Base-by-base conservation (phyloP, 495 filamentous ascomycete genomes). In the Rusavskia elegans region DNA sequence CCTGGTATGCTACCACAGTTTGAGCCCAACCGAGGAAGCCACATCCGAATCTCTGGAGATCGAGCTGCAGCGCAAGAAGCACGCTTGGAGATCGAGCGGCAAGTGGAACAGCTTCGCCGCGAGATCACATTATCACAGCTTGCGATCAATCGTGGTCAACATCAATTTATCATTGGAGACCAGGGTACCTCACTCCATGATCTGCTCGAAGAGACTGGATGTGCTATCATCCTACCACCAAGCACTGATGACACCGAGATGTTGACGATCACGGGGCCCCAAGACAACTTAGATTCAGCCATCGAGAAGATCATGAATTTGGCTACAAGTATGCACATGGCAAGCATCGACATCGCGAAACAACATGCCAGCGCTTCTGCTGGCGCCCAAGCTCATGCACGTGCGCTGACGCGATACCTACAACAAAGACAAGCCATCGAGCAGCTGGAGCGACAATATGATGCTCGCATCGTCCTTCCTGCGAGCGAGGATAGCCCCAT, bases 131-230 rank as follows among this genome's bases (percentile, higher is more conserved):
- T 87, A 10, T 77, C 88, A 37, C 78, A 89, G 63, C 62, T 89
- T 40, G 72, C 78, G 0, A 80, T 98, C 58, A 79, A 85, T 55
- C 81, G 78, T 50, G 84, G 82, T 19, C 80, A 83, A 39, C 90
- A 95, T 64, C 88, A 88, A 62, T 95, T 95, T 68, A 86, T 99
- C 59, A 79, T 94, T 55, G 87, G 87, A 37, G 80, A 92, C 37
- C 71, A 78, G 50, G 86, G 84, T 30, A 76, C 81, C 53, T 81
- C 85, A 3, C 67, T 88, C 41, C 81, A 95, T 48, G 76, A 94
- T 42, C 90, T 99, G 70, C 78, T 95, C 53, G 78, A 80, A 16
- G 80, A 95, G 55, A 96, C 90, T 45, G 92, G 90, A 48, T 99
- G 93, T 66, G 75, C 84, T 39, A 79, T 97, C 44, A 78, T 96